Conservation (phyloP, 768 basidiomycete genomes). For the Hericium erinaceus region DNA sequence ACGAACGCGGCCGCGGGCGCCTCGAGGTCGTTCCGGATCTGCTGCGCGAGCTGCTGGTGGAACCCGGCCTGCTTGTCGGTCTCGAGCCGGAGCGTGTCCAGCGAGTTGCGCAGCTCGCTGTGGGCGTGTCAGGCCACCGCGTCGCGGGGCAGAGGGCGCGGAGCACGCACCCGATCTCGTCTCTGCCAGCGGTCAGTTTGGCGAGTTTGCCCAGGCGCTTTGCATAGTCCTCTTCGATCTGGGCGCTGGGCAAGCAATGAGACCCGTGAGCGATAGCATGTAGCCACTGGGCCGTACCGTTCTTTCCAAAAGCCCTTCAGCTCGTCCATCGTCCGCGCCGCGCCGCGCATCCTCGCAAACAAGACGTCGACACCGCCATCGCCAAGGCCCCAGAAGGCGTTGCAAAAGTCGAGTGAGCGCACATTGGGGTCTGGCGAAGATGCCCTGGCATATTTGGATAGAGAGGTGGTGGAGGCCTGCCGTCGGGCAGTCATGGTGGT, state of each 20-base stretch:
- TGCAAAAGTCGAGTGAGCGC: slow-evolving; percentile 82
- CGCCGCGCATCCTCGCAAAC: slow-evolving; percentile 83
- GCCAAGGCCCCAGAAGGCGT: slow-evolving; percentile 87
- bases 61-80: slow-evolving; percentile 73
- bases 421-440: slow-evolving; percentile 38
- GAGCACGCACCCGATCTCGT: slow-evolving; percentile 82
- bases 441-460: slow-evolving; percentile 58
- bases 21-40: slow-evolving; percentile 73
- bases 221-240: slow-evolving; percentile 93
- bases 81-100: slow-evolving; percentile 75
- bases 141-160: background rate
- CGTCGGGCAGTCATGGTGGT: slow-evolving; percentile 59
- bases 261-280: background rate
- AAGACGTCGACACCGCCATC: slow-evolving; percentile 90
- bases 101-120: slow-evolving; percentile 72
- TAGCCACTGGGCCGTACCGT: slow-evolving; percentile 45
- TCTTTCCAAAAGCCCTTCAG: slow-evolving; percentile 87
- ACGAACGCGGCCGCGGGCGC: slow-evolving; percentile 49
- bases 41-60: slow-evolving; percentile 66
- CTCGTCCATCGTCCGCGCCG: slow-evolving; percentile 81
- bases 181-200: slow-evolving; percentile 67
- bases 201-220: slow-evolving; percentile 75
- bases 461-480: slow-evolving; percentile 75
- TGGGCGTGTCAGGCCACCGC: background rate
- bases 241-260: slow-evolving; percentile 42